Evolutionary conservation across 805 yeast species (phyloP).

Genomic region (Candida piceae): DNA sequence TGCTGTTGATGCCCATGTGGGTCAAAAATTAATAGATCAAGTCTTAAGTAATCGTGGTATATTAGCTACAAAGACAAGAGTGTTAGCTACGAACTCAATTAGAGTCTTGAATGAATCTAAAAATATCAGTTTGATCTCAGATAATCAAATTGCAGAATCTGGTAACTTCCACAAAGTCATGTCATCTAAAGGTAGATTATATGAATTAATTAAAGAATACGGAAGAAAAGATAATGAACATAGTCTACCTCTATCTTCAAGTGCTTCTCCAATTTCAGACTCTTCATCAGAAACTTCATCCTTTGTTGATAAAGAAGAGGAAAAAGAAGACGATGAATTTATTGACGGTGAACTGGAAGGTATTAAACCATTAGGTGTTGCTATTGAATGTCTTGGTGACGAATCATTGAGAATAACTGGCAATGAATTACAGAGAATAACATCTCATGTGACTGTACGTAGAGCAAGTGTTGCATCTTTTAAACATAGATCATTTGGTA

Average conservation of each 20-base stretch:
- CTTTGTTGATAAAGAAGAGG: slow-evolving; percentile 7
- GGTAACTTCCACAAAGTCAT: slow-evolving; percentile 42
- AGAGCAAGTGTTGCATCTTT: slow-evolving; percentile 65
- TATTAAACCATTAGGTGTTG: slow-evolving; percentile 9
- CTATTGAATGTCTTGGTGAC: slow-evolving; percentile 14
- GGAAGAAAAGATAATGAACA: slow-evolving; percentile 22
- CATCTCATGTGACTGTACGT: slow-evolving; percentile 33
- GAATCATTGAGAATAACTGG: slow-evolving; percentile 10
- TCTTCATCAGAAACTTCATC: slow-evolving; percentile 2
- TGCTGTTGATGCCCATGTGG: slow-evolving; percentile 98
- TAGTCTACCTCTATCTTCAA: slow-evolving; percentile 1
- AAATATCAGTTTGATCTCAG: slow-evolving; percentile 52
- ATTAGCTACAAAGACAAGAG: slow-evolving; percentile 45
- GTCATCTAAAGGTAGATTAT: slow-evolving; percentile 24
- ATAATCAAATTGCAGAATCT: slow-evolving; percentile 50
- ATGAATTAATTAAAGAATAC: slow-evolving; percentile 34
- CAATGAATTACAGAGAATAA: slow-evolving; percentile 10
- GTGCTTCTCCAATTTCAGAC: slow-evolving; percentile 2
- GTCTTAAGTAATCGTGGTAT: slow-evolving; percentile 46
- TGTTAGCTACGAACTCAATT: slow-evolving; percentile 56
- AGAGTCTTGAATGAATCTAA: slow-evolving; percentile 54
- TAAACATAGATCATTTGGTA: slow-evolving; percentile 32
- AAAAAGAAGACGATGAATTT: slow-evolving; percentile 5
- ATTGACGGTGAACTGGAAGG: slow-evolving; percentile 7
- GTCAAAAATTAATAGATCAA: slow-evolving; percentile 68